Percentiles rank a stretch among this genome's conserved stretches.
Conservation (phyloP, 2,329 filamentous ascomycete species). For the Apiospora marii region DNA sequence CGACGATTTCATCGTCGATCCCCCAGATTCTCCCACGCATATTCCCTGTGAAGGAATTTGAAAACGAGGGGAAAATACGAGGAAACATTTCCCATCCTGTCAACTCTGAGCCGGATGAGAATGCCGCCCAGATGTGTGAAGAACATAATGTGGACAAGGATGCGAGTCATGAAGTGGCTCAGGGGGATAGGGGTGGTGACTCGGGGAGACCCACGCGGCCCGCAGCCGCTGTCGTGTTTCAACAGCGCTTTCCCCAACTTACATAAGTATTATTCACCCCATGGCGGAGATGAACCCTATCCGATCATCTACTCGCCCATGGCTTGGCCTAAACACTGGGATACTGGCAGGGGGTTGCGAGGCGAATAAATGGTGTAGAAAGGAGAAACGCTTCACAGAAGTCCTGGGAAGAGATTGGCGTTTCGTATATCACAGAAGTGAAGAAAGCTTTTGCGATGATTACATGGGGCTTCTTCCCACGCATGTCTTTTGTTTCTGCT, state of each 20-base stretch:
- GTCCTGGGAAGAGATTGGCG: neutral
- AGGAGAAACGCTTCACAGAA: neutral
- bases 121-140: no score
- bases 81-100: neutral
- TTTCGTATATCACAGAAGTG: neutral
- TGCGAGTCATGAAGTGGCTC: neutral
- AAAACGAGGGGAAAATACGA: no score
- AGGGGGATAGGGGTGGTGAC: neutral
- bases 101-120: neutral
- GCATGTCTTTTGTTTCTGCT: no score
- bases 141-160: neutral
- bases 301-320: neutral
- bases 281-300: neutral
- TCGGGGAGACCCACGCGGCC: neutral
- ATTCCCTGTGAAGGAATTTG: neutral
- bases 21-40: slow-evolving; percentile 7
- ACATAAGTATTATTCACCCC: neutral
- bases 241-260: neutral
- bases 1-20: slow-evolving; percentile 14
- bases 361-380: neutral
- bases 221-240: neutral
- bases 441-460: neutral
- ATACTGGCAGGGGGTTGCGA: neutral
- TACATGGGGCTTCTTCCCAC: neutral
- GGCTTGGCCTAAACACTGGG: neutral